These are phyloP conservation scores for Beauveria bassiana DNA, from an alignment of 2,329 filamentous ascomycete species.

Conservation along the genomic window DNA sequence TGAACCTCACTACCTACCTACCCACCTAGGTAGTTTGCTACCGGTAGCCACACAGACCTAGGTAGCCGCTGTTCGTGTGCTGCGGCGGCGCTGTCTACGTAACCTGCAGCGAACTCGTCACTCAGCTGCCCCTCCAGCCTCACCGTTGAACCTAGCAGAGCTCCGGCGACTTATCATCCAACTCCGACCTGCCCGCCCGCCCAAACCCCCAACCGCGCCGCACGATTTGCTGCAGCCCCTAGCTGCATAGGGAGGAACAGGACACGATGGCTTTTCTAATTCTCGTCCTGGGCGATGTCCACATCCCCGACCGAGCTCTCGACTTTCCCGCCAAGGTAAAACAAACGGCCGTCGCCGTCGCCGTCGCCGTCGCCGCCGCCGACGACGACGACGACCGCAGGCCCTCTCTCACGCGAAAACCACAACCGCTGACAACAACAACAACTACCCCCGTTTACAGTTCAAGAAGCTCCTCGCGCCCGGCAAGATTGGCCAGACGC, in stretches of 20 bases:
- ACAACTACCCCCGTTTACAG: slow-evolving; percentile 32
- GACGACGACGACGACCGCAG: background rate
- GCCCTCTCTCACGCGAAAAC: background rate
- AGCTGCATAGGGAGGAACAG: slow-evolving; percentile 22
- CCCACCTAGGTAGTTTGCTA: too few species aligned
- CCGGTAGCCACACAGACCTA: background rate
- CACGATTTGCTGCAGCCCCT: background rate
- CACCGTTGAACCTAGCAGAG: slow-evolving; percentile 13
- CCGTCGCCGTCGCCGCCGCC: background rate
- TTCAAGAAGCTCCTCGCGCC: slow-evolving; percentile 81
- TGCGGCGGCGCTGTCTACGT: background rate
- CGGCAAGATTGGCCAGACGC: slow-evolving; percentile 74
- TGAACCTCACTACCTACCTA: background rate
- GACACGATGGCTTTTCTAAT: slow-evolving; percentile 74
- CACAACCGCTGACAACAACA: background rate
- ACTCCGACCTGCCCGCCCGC: background rate
- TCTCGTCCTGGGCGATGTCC: slow-evolving; percentile 84
- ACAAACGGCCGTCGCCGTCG: background rate
- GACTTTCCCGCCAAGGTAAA: slow-evolving; percentile 83
- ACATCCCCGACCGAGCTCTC: slow-evolving; percentile 86
- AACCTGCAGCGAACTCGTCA: slow-evolving; percentile 12
- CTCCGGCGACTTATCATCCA: slow-evolving; percentile 12
- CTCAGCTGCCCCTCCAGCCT: slow-evolving; percentile 22
- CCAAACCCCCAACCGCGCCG: slow-evolving; percentile 15
- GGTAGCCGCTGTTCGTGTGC: background rate